A percentile compares a stretch with the other conserved stretches of the same genome.
These are phyloP conservation scores for Gossypium australe DNA, from an alignment of 345 rosid genomes.

Conservation along the genomic window DNA sequence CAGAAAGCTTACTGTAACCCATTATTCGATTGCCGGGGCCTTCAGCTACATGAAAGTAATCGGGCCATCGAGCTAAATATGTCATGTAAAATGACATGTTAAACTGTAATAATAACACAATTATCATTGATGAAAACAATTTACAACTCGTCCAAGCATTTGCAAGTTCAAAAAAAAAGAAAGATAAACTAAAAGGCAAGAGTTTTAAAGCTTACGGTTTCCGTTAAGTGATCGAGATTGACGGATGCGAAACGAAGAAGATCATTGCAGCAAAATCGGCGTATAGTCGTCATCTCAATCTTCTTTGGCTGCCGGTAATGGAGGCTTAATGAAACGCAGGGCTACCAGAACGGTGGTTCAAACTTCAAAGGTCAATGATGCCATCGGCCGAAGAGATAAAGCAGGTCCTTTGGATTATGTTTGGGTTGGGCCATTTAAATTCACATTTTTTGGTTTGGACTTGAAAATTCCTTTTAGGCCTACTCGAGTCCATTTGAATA, in stretches of 20 bases:
- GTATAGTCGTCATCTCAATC: constrained; percentile 69
- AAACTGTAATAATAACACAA: constrained; percentile 40
- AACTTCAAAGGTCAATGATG: not conserved
- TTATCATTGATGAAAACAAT: not conserved
- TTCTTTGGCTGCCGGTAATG: not conserved
- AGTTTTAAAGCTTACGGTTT: constrained; percentile 47
- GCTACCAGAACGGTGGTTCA: not conserved
- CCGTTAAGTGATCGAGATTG: constrained; percentile 90
- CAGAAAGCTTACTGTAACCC: constrained; percentile 67
- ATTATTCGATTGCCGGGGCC: constrained; percentile 68
- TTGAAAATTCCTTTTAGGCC: not conserved
- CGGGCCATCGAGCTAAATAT: constrained; percentile 93
- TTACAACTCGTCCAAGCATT: not conserved
- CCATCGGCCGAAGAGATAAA: not conserved
- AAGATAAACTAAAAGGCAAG: not conserved
- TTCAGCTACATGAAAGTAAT: constrained; percentile 92
- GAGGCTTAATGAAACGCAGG: not conserved
- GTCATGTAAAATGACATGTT: constrained; percentile 97
- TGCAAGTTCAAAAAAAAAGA: not conserved
- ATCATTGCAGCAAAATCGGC: constrained; percentile 88
- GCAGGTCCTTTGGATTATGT: not conserved
- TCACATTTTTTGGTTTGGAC: not conserved
- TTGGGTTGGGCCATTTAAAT: not conserved
- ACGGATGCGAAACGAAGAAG: constrained; percentile 83
- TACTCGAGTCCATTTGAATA: not conserved